Conservation (phyloP, 805 yeast species). For the Kuraishia capsulata region DNA sequence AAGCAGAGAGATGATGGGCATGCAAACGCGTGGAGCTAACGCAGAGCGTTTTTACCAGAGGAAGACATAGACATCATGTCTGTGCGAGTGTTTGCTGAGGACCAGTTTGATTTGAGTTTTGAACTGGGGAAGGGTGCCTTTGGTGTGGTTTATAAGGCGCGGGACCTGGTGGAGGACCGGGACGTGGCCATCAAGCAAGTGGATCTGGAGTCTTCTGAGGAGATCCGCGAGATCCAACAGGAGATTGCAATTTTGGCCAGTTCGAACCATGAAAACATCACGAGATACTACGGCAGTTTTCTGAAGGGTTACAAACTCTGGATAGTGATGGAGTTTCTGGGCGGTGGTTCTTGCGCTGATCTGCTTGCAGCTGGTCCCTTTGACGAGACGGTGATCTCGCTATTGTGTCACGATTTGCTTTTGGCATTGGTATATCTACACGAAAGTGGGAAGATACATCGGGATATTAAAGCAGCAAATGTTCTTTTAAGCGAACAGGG, state of each 20-base stretch:
- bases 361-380: slow-evolving; percentile 52
- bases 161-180: slow-evolving; percentile 29
- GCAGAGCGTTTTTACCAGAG: neutral
- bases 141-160: slow-evolving; percentile 65
- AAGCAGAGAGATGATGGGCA: too few relatives aligned
- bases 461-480: slow-evolving; percentile 90
- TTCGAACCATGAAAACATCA: slow-evolving; percentile 54
- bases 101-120: slow-evolving; percentile 36
- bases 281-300: slow-evolving; percentile 64
- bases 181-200: slow-evolving; percentile 59
- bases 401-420: slow-evolving; percentile 45
- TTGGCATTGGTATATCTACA: slow-evolving; percentile 61
- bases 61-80: too few relatives aligned
- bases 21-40: too few relatives aligned
- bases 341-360: slow-evolving; percentile 70
- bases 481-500: slow-evolving; percentile 70
- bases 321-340: slow-evolving; percentile 71
- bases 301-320: slow-evolving; percentile 61
- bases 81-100: slow-evolving; percentile 14
- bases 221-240: slow-evolving; percentile 61
- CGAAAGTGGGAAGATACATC: slow-evolving; percentile 67
- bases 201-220: slow-evolving; percentile 63
- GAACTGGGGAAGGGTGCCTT: slow-evolving; percentile 74
- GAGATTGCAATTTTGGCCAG: slow-evolving; percentile 64
- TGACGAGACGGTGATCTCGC: slow-evolving; percentile 43